Conservation (phyloP, 2,329 filamentous ascomycete species). For the Dactylella cylindrospora region DNA sequence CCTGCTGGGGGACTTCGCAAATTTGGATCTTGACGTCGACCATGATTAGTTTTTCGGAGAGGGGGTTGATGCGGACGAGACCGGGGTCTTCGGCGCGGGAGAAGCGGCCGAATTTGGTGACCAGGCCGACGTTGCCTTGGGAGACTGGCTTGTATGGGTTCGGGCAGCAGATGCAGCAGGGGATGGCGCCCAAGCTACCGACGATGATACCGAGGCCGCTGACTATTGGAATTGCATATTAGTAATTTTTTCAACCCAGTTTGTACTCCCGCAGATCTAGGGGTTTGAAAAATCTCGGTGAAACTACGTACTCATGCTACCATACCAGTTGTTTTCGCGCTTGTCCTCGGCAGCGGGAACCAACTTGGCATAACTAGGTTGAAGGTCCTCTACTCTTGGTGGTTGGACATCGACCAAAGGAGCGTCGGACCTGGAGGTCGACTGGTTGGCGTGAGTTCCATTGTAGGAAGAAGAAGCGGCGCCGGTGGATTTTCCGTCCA, state of each 20-base stretch:
- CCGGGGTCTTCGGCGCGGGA: constrained; percentile 95
- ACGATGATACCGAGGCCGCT: constrained; percentile 72
- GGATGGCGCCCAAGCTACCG: constrained; percentile 80
- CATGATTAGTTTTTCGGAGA: constrained; percentile 83
- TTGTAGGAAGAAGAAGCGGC: constrained; percentile 19
- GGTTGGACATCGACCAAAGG: constrained; percentile 72
- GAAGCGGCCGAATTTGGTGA: constrained; percentile 94
- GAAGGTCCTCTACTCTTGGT: constrained; percentile 78
- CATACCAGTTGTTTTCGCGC: constrained; percentile 82
- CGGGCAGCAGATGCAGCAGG: constrained; percentile 86
- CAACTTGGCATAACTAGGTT: constrained; percentile 72
- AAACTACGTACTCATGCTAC: constrained; percentile 69
- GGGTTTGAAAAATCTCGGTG: not conserved
- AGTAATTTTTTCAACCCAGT: not conserved
- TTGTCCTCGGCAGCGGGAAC: constrained; percentile 53
- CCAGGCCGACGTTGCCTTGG: constrained; percentile 91
- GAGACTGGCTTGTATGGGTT: constrained; percentile 92
- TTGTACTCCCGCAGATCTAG: too few species aligned
- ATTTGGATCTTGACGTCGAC: constrained; percentile 99
- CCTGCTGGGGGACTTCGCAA: constrained; percentile 89
- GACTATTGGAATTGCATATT: constrained; percentile 56
- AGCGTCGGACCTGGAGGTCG: constrained; percentile 57
- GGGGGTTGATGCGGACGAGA: constrained; percentile 94
- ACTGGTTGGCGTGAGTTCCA: constrained; percentile 10
- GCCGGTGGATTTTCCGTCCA: constrained; percentile 8